Base-by-base conservation (phyloP, 371 early-diverging fungal genomes). In the Nosema muscidifuracis region DNA sequence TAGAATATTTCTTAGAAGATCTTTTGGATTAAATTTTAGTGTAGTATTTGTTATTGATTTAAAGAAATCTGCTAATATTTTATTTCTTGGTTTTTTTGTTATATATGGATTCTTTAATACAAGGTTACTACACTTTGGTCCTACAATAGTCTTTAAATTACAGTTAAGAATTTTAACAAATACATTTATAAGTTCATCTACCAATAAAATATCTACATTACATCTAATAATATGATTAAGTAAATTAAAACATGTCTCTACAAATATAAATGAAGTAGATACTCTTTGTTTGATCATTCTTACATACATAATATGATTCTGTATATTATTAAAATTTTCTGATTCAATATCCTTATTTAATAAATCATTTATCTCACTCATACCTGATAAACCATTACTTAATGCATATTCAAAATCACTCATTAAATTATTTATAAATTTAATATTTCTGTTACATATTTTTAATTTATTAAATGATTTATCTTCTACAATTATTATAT, bases 141-240 rank as follows among this genome's bases (percentile, higher is more conserved):
- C 96, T 3, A 91, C 94, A 63, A 97, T 81, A 26, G 89, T 87
- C 2, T 87, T 86, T 26, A 96, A 84, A 73, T 93, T 94, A 80
- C 90, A 93, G 80, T 95, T 90, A 69, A 97, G 82, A 92, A 95
- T 94, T 36, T 93, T 91, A 0, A 94, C 95, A 64, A 97, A 85
- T 13, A 93, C 87, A 67, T 89, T 89, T 26, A 94, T 90, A 60
- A 95, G 89, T 79, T 92, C 90, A 6, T 88, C 85, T 9, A 87
- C 88, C 83, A 93, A 81, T 84, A 95, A 95, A 6, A 94, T 91
- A 34, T 51, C 60, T 2, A 64, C 44, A 28, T 57, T 72, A 31
- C 43, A n/a, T 18, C 60, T 36, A 10, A 78, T 55, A 4, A 81
- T 58, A 18, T 62, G 26, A 16, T 22, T 53, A 22, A 81, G 26